These are phyloP conservation scores for Gliomastix tumulicola DNA, from an alignment of 2,329 filamentous ascomycete genomes.

Conservation along the genomic window DNA sequence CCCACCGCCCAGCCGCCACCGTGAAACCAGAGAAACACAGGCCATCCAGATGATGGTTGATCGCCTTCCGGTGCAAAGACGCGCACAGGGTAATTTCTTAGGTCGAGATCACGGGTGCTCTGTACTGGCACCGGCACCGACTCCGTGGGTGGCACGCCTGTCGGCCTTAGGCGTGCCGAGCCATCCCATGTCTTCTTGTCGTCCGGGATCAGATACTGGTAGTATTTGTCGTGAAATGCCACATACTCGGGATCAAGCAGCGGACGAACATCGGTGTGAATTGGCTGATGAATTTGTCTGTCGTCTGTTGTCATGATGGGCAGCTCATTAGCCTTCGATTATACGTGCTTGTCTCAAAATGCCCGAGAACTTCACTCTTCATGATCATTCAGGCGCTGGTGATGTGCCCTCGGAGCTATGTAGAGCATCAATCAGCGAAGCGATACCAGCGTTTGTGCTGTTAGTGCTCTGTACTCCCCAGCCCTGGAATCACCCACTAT, in stretches of 20 bases:
- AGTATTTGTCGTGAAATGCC: constrained; percentile 24
- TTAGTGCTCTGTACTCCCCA: too few relatives aligned
- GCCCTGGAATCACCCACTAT: too few relatives aligned
- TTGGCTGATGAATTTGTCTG: constrained; percentile 18
- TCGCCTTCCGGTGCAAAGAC: constrained; percentile 19
- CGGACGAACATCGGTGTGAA: constrained; percentile 20
- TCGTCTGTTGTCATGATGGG: not conserved
- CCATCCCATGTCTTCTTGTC: constrained; percentile 24
- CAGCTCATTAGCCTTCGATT: too few relatives aligned
- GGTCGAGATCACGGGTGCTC: constrained; percentile 13
- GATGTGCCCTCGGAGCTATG: too few relatives aligned
- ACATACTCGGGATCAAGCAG: constrained; percentile 29
- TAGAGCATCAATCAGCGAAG: too few relatives aligned
- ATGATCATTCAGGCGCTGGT: too few relatives aligned
- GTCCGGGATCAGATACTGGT: constrained; percentile 25
- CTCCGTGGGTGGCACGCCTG: constrained; percentile 15
- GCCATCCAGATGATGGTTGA: constrained; percentile 19
- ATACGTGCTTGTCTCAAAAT: too few relatives aligned
- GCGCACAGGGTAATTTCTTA: constrained; percentile 19
- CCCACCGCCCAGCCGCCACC: constrained; percentile 32
- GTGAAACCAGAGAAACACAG: constrained; percentile 29
- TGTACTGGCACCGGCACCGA: constrained; percentile 17
- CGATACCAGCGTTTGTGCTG: too few relatives aligned
- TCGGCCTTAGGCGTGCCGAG: constrained; percentile 13
- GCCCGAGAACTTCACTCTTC: too few relatives aligned